Evolutionary conservation across 352 stramenopile genomes (phyloP), one percentile per base, ranked within the genome.

Genomic region (Pythium dissimile): DNA sequence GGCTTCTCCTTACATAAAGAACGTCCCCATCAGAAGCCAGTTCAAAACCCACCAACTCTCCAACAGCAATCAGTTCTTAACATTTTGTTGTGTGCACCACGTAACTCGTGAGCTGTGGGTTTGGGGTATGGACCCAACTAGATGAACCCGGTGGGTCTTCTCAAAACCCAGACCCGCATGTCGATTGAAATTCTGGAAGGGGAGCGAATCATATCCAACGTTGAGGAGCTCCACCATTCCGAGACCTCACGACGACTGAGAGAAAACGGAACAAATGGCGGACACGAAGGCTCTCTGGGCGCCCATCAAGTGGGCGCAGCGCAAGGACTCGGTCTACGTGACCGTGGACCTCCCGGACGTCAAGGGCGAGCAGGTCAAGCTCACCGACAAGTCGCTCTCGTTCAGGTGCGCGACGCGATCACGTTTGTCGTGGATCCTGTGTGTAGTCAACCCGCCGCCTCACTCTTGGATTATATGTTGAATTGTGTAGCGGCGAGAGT

Each of bases 281-380:
- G 47, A 58, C 28, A 35, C 62, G 20, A 88, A 86, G 48, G 66
- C 80, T 60, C 58, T 94, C 52, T 92, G 82, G 75, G 88, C 90
- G 53, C 90, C 92, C 7, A 87, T 98, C 39, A 97, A 98, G 77
- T 99, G 95, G 94, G 96, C 96, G 46, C 96, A 99, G 73, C 87
- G 95, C 73, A 97, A 93, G 54, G 94, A 98, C 65, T 94, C 94
- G 59, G 57, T 99, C 21, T 99, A 98, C 66, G 82, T 99, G 61
- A 99, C 96, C 1, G 96, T 99, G 63, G 89, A 97, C 68, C 71
- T 99, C 27, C 75, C 89, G 62, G 96, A 98, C 62, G 88, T 97
- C 35, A 92, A 96, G 75, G 86, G 97, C 75, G 89, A 97, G 70
- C 88, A 96, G 69, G 89, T 98, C 39, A 80, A 82, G 54, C 80